Base-by-base conservation (phyloP, 139 green algal genomes). In the Picochlorum sp. region DNA sequence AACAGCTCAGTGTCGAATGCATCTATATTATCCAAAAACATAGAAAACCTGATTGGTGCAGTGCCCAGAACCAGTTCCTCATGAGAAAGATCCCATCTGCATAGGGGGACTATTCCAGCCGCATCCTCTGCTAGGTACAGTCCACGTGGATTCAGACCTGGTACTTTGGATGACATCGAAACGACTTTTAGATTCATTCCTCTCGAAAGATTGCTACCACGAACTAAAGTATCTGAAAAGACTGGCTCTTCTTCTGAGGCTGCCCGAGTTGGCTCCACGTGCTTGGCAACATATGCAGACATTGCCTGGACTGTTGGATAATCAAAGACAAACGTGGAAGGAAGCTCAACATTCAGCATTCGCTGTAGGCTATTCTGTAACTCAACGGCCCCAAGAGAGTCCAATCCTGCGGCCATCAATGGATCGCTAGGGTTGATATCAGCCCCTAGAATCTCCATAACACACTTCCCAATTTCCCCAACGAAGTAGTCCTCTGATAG, bases 1-100 rank as follows among this genome's bases (percentile, higher is more conserved):
- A 96, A 94, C 0, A 68, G 65, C 2, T 56, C 68, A 3, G 69
- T 71, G 60, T 96, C 90, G 73, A 96, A 96, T 14, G 52, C 0
- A 13, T 84, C 77, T 4, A 85, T 47, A 16, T 59, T 77, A 2
- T 66, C 9, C 38, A 96, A 44, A 6, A 63, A 50, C 16, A 72
- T 60, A 9, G 69, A 67, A 65, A 88, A 88, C 21, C 82, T 68
- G 0, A 80, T 65, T 16, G 68, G 56, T 28, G 55, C 47, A 5
- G 20, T 14, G 41, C 69, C 63, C 31, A 74, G 50, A 49, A 21
- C 11, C 18, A 24, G 49, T 49, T 60, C 71, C 54, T 77, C 54
- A 41, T 69, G 58, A 4, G 3, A 21, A 31, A 77, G 16, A 45
- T 72, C 63, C 71, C 71, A 77, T 37, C 71, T 64, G 26, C 69